A percentile compares a stretch with the other conserved stretches of the same genome.
Conservation (phyloP, 139 green algal genomes). For the Coccomyxa sp. region DNA sequence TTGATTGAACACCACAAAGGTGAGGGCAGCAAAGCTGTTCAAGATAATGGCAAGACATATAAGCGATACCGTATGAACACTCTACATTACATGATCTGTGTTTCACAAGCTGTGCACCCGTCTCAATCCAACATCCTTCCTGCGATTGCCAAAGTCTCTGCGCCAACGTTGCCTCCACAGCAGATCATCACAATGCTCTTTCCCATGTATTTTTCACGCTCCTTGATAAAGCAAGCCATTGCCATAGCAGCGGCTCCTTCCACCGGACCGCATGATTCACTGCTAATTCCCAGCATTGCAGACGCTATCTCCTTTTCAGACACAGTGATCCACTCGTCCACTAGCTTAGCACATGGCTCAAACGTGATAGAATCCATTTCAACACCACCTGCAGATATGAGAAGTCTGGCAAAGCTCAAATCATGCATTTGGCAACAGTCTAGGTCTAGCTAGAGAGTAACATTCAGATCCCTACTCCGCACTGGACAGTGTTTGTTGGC, state of each 20-base stretch:
- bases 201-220: slow-evolving; percentile 10
- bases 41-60: no score
- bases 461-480: background rate
- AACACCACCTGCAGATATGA: slow-evolving; percentile 35
- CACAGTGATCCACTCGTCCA: slow-evolving; percentile 55
- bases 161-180: slow-evolving; percentile 53
- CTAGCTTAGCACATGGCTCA: slow-evolving; percentile 35
- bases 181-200: slow-evolving; percentile 42
- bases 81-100: background rate
- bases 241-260: slow-evolving; percentile 53
- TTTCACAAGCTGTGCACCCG: background rate
- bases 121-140: background rate
- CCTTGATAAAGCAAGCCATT: slow-evolving; percentile 41
- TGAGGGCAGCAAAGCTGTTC: no score
- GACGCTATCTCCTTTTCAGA: slow-evolving; percentile 55
- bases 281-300: slow-evolving; percentile 39
- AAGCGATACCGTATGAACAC: background rate
- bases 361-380: slow-evolving; percentile 47
- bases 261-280: slow-evolving; percentile 37
- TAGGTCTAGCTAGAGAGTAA: background rate
- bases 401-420: background rate
- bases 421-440: background rate
- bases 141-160: slow-evolving; percentile 17
- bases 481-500: background rate
- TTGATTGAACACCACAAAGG: no score